Conservation (phyloP, 192 early-diverging fungal species). For the Phycomyces blakesleeanus region DNA sequence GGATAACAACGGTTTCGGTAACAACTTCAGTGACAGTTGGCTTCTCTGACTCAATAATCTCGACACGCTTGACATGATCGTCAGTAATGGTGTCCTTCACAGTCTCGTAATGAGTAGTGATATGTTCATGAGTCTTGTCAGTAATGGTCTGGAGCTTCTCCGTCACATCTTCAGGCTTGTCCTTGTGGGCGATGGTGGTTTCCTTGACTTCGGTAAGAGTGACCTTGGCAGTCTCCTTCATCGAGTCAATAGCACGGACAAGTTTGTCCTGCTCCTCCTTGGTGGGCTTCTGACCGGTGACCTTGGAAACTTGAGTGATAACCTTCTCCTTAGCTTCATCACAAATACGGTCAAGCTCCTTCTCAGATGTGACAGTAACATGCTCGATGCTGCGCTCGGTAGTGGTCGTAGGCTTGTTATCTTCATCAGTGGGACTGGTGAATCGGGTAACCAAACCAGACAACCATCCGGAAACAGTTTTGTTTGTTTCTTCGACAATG, state of each 20-base stretch:
- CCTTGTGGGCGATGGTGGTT: not conserved
- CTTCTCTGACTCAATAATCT: not conserved
- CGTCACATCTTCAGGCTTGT: not conserved
- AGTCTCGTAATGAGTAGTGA: not conserved
- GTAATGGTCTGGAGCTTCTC: not conserved
- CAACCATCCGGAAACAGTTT: conserved; percentile 1
- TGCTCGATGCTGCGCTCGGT: conserved; percentile 2
- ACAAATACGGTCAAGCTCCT: not conserved
- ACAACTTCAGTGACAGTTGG: too few species aligned
- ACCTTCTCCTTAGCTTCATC: not conserved
- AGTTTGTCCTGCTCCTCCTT: not conserved
- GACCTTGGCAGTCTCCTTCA: not conserved
- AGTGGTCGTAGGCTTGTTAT: not conserved
- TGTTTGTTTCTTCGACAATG: not conserved
- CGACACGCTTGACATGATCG: conserved; percentile 1
- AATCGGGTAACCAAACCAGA: not conserved
- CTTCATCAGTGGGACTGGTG: not conserved
- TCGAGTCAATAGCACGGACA: not conserved
- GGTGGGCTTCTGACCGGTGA: not conserved
- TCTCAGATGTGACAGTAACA: not conserved
- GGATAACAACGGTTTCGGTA: not conserved
- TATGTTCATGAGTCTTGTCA: not conserved
- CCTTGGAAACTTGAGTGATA: not conserved
- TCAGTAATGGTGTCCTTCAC: conserved; percentile 9
- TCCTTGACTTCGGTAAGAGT: not conserved